These are phyloP conservation scores for Ceratocystis diversiconidia DNA, from an alignment of 2,329 filamentous ascomycete genomes.

Conservation along the genomic window DNA sequence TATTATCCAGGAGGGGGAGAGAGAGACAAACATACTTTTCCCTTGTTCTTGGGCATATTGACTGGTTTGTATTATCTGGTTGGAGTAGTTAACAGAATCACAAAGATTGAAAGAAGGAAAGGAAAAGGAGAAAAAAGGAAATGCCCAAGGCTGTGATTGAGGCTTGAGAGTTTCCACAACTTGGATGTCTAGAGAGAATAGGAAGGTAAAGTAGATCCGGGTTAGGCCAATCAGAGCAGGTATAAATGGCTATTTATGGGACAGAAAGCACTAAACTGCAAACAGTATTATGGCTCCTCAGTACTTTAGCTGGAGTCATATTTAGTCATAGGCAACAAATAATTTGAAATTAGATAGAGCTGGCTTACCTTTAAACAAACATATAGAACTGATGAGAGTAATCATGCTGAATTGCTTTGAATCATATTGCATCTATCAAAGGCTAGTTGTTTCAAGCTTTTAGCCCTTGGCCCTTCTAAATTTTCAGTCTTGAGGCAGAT, in stretches of 20 bases:
- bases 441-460: no score
- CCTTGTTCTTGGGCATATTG: constrained; percentile 97
- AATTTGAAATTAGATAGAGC: neutral
- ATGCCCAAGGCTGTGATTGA: neutral
- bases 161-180: constrained; percentile 9
- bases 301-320: neutral
- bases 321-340: neutral
- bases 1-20: neutral
- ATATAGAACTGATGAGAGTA: no score
- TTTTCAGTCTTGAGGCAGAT: neutral
- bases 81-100: neutral
- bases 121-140: neutral
- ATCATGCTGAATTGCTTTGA: no score
- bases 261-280: neutral
- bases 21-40: constrained; percentile 56
- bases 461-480: neutral
- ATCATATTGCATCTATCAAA: no score
- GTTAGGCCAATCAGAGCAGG: neutral
- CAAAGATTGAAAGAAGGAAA: neutral
- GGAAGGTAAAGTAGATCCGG: neutral
- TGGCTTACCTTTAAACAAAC: no score
- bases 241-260: neutral
- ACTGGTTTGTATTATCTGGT: constrained; percentile 9
- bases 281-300: neutral
- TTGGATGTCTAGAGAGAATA: neutral